These are phyloP conservation scores for Candida golubevii DNA, from an alignment of 805 yeast genomes.

Conservation along the genomic window DNA sequence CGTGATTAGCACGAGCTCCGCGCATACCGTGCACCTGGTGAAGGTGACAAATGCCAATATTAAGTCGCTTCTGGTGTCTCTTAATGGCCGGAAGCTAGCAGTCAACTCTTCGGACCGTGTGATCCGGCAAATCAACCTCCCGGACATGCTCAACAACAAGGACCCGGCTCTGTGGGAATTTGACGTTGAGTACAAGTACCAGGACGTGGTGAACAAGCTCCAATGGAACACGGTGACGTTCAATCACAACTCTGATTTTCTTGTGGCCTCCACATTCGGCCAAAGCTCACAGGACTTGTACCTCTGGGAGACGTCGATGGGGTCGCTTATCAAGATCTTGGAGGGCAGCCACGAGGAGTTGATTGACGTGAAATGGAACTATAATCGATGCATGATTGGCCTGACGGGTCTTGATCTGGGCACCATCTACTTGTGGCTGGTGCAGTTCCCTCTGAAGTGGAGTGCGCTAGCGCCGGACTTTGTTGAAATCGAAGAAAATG, in stretches of 20 bases:
- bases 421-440: conserved; percentile 74
- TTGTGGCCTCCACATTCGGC: conserved; percentile 87
- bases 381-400: conserved; percentile 63
- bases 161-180: conserved; percentile 42
- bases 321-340: conserved; percentile 80
- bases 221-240: conserved; percentile 85
- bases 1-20: conserved; percentile 31
- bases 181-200: conserved; percentile 75
- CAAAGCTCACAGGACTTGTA: conserved; percentile 81
- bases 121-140: conserved; percentile 56
- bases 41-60: conserved; percentile 68
- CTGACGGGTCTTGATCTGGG: conserved; percentile 88
- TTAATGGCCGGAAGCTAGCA: conserved; percentile 58
- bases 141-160: conserved; percentile 35
- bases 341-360: conserved; percentile 91
- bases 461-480: conserved; percentile 95
- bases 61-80: conserved; percentile 59
- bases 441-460: conserved; percentile 87
- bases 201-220: conserved; percentile 81
- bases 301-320: conserved; percentile 88
- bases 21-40: conserved; percentile 41
- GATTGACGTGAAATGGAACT: conserved; percentile 84
- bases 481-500: conserved; percentile 89
- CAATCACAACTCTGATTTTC: conserved; percentile 71
- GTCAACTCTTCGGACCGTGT: conserved; percentile 76